Conservation (phyloP, 192 early-diverging fungal species). For the Gonapodya sp. region DNA sequence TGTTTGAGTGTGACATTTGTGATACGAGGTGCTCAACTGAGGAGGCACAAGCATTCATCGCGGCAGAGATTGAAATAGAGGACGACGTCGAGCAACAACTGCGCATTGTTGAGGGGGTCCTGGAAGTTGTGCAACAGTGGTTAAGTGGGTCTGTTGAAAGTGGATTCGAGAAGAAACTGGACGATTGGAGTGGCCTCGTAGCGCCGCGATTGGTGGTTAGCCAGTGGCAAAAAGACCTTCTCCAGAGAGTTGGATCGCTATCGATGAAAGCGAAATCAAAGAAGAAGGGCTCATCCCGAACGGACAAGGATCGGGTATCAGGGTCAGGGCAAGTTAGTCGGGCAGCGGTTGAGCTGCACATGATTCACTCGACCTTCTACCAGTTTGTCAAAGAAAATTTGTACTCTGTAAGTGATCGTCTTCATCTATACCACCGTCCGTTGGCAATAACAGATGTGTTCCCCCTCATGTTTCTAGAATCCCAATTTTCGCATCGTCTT, state of each 20-base stretch:
- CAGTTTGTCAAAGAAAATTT: background rate
- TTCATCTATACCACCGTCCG: too few species aligned
- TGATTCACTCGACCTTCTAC: background rate
- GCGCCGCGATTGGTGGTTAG: background rate
- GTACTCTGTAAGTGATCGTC: background rate
- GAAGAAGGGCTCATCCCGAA: too few species aligned
- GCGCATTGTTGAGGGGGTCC: background rate
- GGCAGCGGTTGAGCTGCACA: too few species aligned
- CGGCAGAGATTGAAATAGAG: background rate
- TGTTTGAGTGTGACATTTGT: background rate
- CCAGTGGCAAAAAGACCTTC: background rate
- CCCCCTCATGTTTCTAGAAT: background rate
- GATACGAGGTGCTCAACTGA: background rate
- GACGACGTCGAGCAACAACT: background rate
- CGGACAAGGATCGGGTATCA: too few species aligned
- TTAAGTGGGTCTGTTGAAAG: background rate
- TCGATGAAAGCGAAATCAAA: too few species aligned
- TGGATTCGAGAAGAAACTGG: background rate
- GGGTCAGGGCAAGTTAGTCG: too few species aligned
- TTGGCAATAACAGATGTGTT: too few species aligned
- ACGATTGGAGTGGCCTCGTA: background rate
- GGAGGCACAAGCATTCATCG: background rate
- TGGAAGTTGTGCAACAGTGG: background rate
- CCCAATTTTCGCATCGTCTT: background rate
- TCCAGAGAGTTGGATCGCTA: too few species aligned